Evolutionary conservation across 129 eudicot genomes (phyloP).

Genomic region (Flaveria linearis): DNA sequence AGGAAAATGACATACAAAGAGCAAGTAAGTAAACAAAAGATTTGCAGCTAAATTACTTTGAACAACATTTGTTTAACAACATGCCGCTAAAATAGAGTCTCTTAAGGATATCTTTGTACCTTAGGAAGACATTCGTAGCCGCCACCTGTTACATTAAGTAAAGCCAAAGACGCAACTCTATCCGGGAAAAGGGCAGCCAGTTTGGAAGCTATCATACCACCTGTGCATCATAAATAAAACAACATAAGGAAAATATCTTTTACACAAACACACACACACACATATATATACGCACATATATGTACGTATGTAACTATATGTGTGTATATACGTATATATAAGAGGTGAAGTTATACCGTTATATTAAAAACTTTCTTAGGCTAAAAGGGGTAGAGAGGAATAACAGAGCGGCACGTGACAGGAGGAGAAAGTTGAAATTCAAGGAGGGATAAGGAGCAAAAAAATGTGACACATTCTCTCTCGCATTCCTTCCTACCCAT

Average conservation of each 20-base stretch:
- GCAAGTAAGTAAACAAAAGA: background rate
- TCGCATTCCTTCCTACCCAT: background rate
- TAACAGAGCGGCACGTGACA: background rate
- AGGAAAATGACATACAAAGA: slow-evolving; percentile 12
- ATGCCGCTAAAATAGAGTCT: background rate
- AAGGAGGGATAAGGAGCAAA: background rate
- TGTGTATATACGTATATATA: background rate
- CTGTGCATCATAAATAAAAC: slow-evolving; percentile 39
- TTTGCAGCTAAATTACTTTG: background rate
- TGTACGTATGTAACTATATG: too few relatives aligned
- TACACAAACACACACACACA: too few relatives aligned
- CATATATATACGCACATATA: too few relatives aligned
- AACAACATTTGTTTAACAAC: background rate
- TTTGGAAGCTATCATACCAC: slow-evolving; percentile 96
- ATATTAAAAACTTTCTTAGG: background rate
- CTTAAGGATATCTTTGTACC: slow-evolving; percentile 44
- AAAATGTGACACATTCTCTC: background rate
- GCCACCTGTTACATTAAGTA: slow-evolving; percentile 95
- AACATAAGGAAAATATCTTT: slow-evolving; percentile 2
- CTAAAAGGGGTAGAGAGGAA: background rate
- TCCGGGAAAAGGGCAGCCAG: slow-evolving; percentile 85
- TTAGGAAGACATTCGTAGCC: slow-evolving; percentile 94
- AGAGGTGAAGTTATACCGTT: background rate
- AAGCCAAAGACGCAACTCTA: slow-evolving; percentile 73
- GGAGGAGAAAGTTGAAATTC: too few relatives aligned